Percentiles rank a stretch among this genome's conserved stretches.
Conservation (phyloP, 441 rosid species). For the Jatropha multifida region DNA sequence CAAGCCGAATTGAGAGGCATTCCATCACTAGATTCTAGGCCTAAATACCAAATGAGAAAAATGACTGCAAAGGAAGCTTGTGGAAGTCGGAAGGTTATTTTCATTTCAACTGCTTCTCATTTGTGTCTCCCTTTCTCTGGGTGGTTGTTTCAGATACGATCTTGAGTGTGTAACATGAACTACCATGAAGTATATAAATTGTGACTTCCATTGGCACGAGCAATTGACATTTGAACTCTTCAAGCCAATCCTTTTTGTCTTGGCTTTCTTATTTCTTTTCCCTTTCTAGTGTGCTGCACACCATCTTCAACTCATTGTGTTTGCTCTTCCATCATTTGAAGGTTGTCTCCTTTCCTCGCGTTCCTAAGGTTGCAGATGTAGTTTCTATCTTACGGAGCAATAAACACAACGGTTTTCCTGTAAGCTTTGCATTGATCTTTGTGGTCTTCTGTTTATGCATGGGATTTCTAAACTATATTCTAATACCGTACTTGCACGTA, state of each 20-base stretch:
- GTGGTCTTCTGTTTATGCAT: constrained; percentile 13
- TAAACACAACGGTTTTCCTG: constrained; percentile 95
- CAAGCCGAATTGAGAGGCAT: constrained; percentile 87
- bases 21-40: constrained; percentile 90
- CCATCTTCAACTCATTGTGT: constrained; percentile 11
- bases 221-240: constrained; percentile 2
- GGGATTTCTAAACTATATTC: constrained; percentile 21
- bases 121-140: neutral
- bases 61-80: constrained; percentile 88
- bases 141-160: neutral
- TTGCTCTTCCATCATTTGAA: constrained; percentile 31
- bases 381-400: constrained; percentile 81
- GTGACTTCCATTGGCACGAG: neutral
- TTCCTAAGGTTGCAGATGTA: constrained; percentile 83
- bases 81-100: constrained; percentile 72
- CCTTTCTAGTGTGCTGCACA: neutral
- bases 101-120: constrained; percentile 15
- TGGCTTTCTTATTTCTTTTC: neutral
- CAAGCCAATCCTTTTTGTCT: neutral
- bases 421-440: constrained; percentile 36
- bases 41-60: constrained; percentile 80
- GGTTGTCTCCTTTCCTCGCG: constrained; percentile 90
- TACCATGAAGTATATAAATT: neutral
- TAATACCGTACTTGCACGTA: constrained; percentile 23
- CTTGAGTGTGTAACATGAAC: neutral